These are phyloP conservation scores for Naumovozyma baii DNA, from an alignment of 805 yeast genomes.

Conservation along the genomic window DNA sequence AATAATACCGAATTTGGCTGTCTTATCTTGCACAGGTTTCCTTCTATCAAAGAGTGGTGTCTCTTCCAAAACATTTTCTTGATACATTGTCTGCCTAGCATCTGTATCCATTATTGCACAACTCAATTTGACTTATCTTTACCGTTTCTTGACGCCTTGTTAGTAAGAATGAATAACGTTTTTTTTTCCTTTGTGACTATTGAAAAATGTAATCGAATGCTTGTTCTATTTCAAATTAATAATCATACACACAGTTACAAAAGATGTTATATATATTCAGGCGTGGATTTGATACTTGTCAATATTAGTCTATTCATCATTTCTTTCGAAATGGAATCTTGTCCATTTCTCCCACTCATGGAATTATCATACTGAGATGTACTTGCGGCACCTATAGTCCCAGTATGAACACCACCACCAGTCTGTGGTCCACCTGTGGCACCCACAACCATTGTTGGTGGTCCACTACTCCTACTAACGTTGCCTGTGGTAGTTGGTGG, in stretches of 20 bases:
- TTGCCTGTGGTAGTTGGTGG: not conserved
- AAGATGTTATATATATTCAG: slow-evolving; percentile 20
- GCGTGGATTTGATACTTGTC: slow-evolving; percentile 26
- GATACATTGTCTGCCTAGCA: too few relatives aligned
- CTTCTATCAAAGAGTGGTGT: not conserved
- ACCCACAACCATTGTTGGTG: slow-evolving; percentile 3
- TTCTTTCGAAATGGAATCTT: slow-evolving; percentile 19
- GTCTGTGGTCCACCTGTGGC: slow-evolving; percentile 7
- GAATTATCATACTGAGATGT: slow-evolving; percentile 9
- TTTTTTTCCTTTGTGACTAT: not conserved
- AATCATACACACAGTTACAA: not conserved
- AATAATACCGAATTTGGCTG: slow-evolving; percentile 10
- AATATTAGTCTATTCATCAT: slow-evolving; percentile 26
- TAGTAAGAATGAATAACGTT: not conserved
- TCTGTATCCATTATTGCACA: not conserved
- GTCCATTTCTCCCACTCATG: slow-evolving; percentile 2
- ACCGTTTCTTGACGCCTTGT: too few relatives aligned
- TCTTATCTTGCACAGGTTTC: slow-evolving; percentile 6
- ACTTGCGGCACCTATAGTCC: slow-evolving; percentile 9
- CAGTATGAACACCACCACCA: slow-evolving; percentile 3
- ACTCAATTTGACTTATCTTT: too few relatives aligned
- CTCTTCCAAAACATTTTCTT: not conserved
- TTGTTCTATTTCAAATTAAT: not conserved
- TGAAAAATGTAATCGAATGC: slow-evolving; percentile 1
- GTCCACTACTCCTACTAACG: not conserved